A percentile compares a stretch with the other conserved stretches of the same genome.
Conservation (phyloP, 2,329 filamentous ascomycete species). For the Colletotrichum cereale region DNA sequence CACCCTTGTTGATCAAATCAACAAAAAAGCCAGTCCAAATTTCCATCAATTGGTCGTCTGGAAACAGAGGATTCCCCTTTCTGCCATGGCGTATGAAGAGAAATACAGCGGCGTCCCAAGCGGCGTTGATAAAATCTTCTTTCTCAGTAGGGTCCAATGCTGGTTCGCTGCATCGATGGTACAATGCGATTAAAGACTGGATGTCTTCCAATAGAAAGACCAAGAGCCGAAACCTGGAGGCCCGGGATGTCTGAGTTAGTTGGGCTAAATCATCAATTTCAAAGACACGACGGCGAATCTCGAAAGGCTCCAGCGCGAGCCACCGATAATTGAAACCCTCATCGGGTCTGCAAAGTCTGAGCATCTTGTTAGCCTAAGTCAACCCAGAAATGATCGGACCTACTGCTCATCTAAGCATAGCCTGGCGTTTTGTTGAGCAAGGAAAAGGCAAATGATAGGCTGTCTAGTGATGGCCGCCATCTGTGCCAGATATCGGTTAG, state of each 20-base stretch:
- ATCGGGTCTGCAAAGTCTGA: not conserved
- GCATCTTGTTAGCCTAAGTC: not conserved
- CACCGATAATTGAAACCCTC: not conserved
- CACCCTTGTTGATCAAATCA: not conserved
- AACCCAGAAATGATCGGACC: not conserved
- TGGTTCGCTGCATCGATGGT: not conserved
- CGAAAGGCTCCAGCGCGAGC: fast-evolving
- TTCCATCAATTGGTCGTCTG: not conserved
- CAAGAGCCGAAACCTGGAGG: not conserved
- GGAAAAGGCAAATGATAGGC: conserved; percentile 18
- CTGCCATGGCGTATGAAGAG: too few relatives aligned
- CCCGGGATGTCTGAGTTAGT: not conserved
- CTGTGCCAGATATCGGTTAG: not conserved
- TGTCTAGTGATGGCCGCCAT: not conserved
- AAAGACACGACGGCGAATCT: not conserved
- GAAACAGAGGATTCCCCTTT: too few relatives aligned
- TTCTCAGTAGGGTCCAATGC: not conserved
- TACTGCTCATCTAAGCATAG: conserved; percentile 11
- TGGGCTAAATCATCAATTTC: not conserved
- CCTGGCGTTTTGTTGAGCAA: not conserved
- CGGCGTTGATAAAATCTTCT: not conserved
- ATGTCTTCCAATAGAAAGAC: not conserved
- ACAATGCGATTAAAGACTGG: not conserved
- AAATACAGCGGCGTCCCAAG: not conserved
- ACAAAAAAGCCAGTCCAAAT: not conserved